Conservation (phyloP, 805 yeast genomes). For the Kodamaea lidongshanica region DNA sequence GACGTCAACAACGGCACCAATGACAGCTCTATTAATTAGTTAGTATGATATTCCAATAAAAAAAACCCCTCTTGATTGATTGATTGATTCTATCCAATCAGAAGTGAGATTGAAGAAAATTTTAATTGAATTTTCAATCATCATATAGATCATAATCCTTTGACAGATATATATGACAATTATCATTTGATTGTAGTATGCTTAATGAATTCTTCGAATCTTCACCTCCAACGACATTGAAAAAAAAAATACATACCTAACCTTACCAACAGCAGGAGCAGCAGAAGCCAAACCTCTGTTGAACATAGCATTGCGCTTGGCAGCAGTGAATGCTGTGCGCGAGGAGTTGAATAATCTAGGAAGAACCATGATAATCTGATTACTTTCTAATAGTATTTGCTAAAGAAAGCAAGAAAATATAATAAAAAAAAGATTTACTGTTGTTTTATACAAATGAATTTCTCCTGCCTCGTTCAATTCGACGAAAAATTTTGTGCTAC, state of each 20-base stretch:
- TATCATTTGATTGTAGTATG: too few relatives aligned
- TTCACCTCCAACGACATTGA: background rate
- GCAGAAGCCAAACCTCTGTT: conserved; percentile 75
- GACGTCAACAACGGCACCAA: conserved; percentile 99
- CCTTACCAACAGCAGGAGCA: conserved; percentile 72
- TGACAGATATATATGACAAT: too few relatives aligned
- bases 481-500: background rate
- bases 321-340: conserved; percentile 84
- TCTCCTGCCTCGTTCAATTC: conserved; percentile 3
- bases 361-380: conserved; percentile 42
- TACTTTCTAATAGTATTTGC: conserved; percentile 9
- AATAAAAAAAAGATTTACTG: conserved; percentile 7
- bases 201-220: too few relatives aligned
- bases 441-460: conserved; percentile 8
- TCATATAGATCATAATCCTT: background rate
- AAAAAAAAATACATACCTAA: conserved; percentile 57
- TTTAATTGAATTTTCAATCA: conserved; percentile 1
- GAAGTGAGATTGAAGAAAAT: too few relatives aligned
- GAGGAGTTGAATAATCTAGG: conserved; percentile 52
- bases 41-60: too few relatives aligned
- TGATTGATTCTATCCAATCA: background rate
- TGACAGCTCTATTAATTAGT: conserved; percentile 66
- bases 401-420: conserved; percentile 8
- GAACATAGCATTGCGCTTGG: conserved; percentile 73
- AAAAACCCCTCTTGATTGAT: conserved; percentile 1